Percentiles rank a stretch among this genome's conserved stretches.
Evolutionary conservation across 352 stramenopile species (phyloP).

Genomic region (Phytophthora pseudosyringae): DNA sequence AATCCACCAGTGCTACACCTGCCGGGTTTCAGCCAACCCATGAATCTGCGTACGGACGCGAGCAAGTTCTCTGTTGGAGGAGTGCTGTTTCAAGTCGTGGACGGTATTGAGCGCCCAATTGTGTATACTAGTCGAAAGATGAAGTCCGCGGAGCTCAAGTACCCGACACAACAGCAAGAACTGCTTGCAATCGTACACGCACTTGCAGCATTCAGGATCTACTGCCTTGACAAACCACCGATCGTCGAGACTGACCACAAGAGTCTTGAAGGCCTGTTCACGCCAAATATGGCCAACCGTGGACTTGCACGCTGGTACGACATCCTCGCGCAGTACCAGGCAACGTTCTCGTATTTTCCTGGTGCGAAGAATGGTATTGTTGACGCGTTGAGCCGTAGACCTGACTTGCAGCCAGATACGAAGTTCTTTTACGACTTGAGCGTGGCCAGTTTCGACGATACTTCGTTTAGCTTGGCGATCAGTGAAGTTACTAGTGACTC

Average conservation of each 20-base stretch:
- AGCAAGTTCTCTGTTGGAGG: no score
- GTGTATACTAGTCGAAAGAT: no score
- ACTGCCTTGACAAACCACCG: not conserved
- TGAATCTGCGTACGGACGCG: not conserved
- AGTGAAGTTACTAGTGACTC: no score
- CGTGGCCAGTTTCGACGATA: no score
- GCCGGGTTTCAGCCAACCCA: not conserved
- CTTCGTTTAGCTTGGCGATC: no score
- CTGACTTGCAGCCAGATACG: not conserved
- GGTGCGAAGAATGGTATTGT: not conserved
- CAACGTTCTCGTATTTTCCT: not conserved
- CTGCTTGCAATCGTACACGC: not conserved
- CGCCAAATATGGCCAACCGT: not conserved
- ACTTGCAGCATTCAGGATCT: not conserved
- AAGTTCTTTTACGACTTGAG: no score
- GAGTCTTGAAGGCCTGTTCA: not conserved
- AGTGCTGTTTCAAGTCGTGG: no score
- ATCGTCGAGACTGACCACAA: not conserved
- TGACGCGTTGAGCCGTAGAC: not conserved
- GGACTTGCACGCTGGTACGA: not conserved
- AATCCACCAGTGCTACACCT: no score
- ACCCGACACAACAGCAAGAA: not conserved
- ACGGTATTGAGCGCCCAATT: no score
- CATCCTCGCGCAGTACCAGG: not conserved
- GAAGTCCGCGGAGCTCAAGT: not conserved